Evolutionary conservation across 306 rosid genomes (phyloP).

Genomic region (Pterocarpus macrocarpus): DNA sequence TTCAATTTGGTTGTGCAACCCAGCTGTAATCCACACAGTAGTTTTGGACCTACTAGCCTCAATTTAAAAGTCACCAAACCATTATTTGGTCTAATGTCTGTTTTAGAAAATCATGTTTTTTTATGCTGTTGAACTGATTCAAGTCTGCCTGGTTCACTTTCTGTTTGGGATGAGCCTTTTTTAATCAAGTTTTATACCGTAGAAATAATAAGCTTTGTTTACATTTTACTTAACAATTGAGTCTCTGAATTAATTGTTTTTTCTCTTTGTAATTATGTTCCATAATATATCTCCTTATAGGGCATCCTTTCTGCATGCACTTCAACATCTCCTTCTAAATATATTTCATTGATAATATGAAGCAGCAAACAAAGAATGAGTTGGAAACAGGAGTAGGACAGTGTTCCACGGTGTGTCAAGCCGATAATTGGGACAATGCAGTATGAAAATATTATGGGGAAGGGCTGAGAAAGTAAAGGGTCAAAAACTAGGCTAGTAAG

Average conservation of each 20-base stretch:
- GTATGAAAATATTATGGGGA: not conserved
- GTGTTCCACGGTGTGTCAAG: constrained; percentile 20
- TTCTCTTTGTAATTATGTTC: constrained; percentile 12
- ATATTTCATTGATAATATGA: constrained; percentile 2
- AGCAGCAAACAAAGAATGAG: constrained; percentile 27
- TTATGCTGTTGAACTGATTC: constrained; percentile 6
- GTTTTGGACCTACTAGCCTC: not conserved
- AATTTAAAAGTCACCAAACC: not conserved
- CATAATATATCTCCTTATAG: constrained; percentile 5
- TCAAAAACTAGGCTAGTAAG: not conserved
- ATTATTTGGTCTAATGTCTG: constrained; percentile 19
- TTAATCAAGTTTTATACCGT: too few species aligned
- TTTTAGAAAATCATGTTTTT: not conserved
- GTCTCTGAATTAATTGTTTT: constrained; percentile 13
- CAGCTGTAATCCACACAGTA: not conserved
- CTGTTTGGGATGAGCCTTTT: not conserved
- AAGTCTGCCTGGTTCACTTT: not conserved
- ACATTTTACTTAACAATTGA: not conserved
- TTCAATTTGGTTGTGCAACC: not conserved
- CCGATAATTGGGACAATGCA: constrained; percentile 12
- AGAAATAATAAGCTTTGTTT: not conserved
- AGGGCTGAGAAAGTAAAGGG: not conserved
- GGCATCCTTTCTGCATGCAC: not conserved
- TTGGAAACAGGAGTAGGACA: not conserved
- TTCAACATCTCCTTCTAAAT: constrained; percentile 12